phyloP scores from a whole-genome alignment of 306 rosid genomes.

The Senna tora region DNA sequence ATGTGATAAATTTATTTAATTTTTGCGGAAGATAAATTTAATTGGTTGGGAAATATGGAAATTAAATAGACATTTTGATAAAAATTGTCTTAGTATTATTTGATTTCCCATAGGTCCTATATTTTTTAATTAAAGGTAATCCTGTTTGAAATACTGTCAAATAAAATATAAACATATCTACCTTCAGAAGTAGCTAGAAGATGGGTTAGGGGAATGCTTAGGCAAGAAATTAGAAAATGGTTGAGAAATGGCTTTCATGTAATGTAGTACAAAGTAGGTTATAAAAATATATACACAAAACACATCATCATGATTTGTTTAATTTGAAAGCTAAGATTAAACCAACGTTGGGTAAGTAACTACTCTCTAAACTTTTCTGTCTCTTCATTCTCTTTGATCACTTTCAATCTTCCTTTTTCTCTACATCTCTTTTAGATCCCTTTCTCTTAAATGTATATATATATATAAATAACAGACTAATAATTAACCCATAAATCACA shows the following conservation, averaged over 20 bases:
- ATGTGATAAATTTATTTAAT: no score
- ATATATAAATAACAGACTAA: no score
- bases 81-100: no score
- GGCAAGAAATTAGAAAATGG: slow-evolving; percentile 41
- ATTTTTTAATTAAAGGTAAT: no score
- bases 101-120: no score
- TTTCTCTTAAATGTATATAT: neutral
- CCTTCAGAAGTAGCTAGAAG: no score
- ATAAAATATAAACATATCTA: no score
- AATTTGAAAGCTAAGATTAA: slow-evolving; percentile 53
- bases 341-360: slow-evolving; percentile 48
- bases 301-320: slow-evolving; percentile 36
- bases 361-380: neutral
- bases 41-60: no score
- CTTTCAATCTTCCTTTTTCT: neutral
- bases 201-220: slow-evolving; percentile 40
- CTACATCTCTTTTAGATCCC: no score
- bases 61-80: no score
- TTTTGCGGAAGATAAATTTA: no score
- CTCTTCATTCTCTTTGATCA: neutral
- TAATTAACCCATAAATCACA: neutral
- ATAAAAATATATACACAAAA: neutral
- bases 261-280: slow-evolving; percentile 39
- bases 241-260: slow-evolving; percentile 75
- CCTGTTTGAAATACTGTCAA: no score